phyloP scores from a whole-genome alignment of 257 asterid species.

The Solanum arcanum region DNA sequence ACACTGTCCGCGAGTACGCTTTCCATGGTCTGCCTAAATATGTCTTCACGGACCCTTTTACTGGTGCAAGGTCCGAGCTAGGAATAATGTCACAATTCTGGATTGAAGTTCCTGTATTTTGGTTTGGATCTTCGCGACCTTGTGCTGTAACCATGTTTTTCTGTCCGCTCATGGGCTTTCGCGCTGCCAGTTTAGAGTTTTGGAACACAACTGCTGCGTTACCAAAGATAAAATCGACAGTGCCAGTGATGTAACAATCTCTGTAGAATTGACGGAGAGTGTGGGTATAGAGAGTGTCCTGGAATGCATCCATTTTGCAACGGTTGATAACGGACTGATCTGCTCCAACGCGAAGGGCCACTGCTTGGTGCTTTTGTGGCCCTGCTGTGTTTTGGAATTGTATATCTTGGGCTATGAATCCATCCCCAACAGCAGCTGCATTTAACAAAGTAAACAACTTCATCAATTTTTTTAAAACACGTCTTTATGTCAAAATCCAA shows the following conservation, averaged over 20 bases:
- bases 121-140: constrained; percentile 30
- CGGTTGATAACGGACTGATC: constrained; percentile 38
- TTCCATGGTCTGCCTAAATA: constrained; percentile 24
- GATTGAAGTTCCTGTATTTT: constrained; percentile 29
- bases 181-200: constrained; percentile 19
- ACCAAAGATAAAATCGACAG: constrained; percentile 52
- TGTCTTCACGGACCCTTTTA: neutral
- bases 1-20: constrained; percentile 8
- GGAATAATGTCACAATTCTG: constrained; percentile 16
- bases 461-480: neutral
- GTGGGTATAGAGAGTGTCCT: constrained; percentile 43
- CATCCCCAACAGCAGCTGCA: constrained; percentile 39
- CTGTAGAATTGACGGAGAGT: constrained; percentile 44
- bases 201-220: constrained; percentile 36
- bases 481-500: neutral
- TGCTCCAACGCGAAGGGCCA: constrained; percentile 38
- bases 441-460: neutral
- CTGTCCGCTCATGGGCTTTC: constrained; percentile 24
- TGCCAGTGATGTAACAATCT: constrained; percentile 42
- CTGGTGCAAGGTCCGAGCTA: constrained; percentile 3
- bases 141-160: constrained; percentile 43
- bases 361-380: constrained; percentile 45
- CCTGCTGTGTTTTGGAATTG: constrained; percentile 44
- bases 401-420: constrained; percentile 50
- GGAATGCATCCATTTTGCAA: constrained; percentile 30